phyloP scores from a whole-genome alignment of 805 yeast species.

The Nakazawaea wickerhamii region DNA sequence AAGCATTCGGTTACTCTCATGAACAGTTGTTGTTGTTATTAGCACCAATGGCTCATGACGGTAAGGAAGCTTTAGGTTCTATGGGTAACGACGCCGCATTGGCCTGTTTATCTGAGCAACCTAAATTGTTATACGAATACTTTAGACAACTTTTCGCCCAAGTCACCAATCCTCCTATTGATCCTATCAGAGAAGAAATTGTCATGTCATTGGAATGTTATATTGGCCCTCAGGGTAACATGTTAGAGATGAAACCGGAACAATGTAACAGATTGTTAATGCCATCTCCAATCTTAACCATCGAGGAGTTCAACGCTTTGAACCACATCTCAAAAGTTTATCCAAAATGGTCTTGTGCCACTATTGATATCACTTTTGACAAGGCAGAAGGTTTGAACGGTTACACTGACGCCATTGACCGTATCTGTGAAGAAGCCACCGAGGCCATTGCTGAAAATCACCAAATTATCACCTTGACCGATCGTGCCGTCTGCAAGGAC shows the following conservation, averaged over 20 bases:
- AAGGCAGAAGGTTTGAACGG: slow-evolving; percentile 82
- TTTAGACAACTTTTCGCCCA: slow-evolving; percentile 96
- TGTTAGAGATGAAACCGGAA: slow-evolving; percentile 84
- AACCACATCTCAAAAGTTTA: slow-evolving; percentile 65
- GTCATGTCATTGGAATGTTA: slow-evolving; percentile 97
- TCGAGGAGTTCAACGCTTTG: slow-evolving; percentile 70
- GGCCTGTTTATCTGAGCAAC: slow-evolving; percentile 92
- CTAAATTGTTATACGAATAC: slow-evolving; percentile 84
- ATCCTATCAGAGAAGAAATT: slow-evolving; percentile 92
- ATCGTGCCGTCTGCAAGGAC: slow-evolving; percentile 49
- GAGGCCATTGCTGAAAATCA: slow-evolving; percentile 72
- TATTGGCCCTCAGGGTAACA: slow-evolving; percentile 97
- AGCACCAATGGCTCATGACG: slow-evolving; percentile 90
- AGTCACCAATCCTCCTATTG: slow-evolving; percentile 98
- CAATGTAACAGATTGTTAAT: slow-evolving; percentile 88
- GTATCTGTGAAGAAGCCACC: slow-evolving; percentile 82
- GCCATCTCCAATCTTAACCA: slow-evolving; percentile 75
- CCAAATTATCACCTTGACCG: slow-evolving; percentile 74
- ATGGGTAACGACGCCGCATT: slow-evolving; percentile 98
- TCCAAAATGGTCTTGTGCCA: slow-evolving; percentile 81
- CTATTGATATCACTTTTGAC: slow-evolving; percentile 83
- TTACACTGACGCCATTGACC: slow-evolving; percentile 76
- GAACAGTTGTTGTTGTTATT: slow-evolving; percentile 81
- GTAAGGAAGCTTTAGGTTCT: slow-evolving; percentile 93
- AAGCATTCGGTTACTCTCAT: slow-evolving; percentile 89